These are phyloP conservation scores for Pseudomicrostroma phylloplanum DNA, from an alignment of 1,284 basidiomycete genomes.

Conservation along the genomic window DNA sequence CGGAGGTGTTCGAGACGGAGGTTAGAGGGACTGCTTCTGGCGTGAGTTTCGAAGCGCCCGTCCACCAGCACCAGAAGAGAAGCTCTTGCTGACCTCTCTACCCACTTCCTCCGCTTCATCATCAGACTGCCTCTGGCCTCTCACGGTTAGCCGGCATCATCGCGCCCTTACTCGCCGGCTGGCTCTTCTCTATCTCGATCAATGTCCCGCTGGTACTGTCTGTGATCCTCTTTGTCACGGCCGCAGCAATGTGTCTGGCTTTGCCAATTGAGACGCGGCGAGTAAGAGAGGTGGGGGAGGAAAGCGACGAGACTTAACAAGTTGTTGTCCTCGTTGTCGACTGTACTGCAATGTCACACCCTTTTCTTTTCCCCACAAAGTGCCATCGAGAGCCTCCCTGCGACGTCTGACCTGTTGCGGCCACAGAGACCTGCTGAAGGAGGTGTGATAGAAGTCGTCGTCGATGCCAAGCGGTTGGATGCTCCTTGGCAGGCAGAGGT, in stretches of 20 bases:
- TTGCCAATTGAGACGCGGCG: conserved; percentile 8
- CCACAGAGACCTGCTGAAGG: no score
- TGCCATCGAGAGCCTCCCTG: not conserved
- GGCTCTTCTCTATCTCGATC: not conserved
- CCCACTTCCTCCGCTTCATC: no score
- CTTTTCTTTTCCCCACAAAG: not conserved
- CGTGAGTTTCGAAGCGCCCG: conserved; percentile 39
- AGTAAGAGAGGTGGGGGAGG: not conserved
- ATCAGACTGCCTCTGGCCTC: no score
- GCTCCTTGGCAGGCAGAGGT: no score
- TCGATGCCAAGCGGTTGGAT: no score
- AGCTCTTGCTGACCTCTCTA: no score
- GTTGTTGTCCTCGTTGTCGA: not conserved
- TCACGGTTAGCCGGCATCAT: conserved; percentile 33
- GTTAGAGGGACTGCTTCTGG: conserved; percentile 42
- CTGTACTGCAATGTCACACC: not conserved
- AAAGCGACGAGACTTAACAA: not conserved
- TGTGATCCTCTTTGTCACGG: not conserved
- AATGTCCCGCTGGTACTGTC: not conserved
- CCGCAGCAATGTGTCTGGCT: not conserved
- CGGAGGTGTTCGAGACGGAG: conserved; percentile 37
- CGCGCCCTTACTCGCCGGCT: conserved; percentile 24
- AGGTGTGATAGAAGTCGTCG: no score
- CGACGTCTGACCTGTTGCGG: no score
- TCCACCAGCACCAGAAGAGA: no score